phyloP scores from a whole-genome alignment of 1,139 yeast genomes.

The Protomyces inouyei region DNA sequence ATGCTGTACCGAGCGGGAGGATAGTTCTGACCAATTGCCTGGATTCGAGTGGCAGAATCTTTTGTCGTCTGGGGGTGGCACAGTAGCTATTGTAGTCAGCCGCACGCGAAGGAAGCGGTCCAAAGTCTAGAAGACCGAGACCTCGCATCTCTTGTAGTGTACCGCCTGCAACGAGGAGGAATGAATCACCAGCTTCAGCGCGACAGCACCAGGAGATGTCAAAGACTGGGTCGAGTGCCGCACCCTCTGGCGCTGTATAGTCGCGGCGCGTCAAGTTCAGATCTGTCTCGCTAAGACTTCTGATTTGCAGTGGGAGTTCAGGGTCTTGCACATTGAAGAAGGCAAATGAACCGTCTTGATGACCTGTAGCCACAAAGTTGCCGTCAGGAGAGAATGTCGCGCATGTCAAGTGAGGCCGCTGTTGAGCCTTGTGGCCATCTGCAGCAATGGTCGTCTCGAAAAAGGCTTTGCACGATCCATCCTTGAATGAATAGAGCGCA shows the following conservation, averaged over 20 bases:
- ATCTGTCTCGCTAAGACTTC: slow-evolving; percentile 62
- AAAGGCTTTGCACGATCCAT: slow-evolving; percentile 52
- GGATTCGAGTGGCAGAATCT: slow-evolving; percentile 51
- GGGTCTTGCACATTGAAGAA: slow-evolving; percentile 91
- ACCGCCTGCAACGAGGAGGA: slow-evolving; percentile 68
- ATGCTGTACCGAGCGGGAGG: slow-evolving; percentile 49
- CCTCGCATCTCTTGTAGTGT: slow-evolving; percentile 49
- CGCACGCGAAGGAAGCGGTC: slow-evolving; percentile 70
- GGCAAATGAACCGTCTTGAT: slow-evolving; percentile 74
- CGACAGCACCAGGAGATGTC: slow-evolving; percentile 66
- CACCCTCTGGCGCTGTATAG: slow-evolving; percentile 13
- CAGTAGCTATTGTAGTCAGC: slow-evolving; percentile 77
- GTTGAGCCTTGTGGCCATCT: slow-evolving; percentile 51
- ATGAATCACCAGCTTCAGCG: slow-evolving; percentile 64
- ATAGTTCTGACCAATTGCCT: slow-evolving; percentile 46
- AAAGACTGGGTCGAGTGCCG: slow-evolving; percentile 42
- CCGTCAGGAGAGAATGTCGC: slow-evolving; percentile 93
- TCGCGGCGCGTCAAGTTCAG: slow-evolving; percentile 51
- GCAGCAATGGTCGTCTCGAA: slow-evolving; percentile 58
- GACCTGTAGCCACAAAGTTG: slow-evolving; percentile 69
- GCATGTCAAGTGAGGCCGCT: slow-evolving; percentile 53
- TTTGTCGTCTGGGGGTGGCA: slow-evolving; percentile 57
- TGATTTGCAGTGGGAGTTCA: slow-evolving; percentile 59
- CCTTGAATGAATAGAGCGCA: slow-evolving; percentile 61
- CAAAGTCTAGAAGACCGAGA: slow-evolving; percentile 67